phyloP scores from a whole-genome alignment of 2,329 filamentous ascomycete species.

The Colletotrichum musicola region DNA sequence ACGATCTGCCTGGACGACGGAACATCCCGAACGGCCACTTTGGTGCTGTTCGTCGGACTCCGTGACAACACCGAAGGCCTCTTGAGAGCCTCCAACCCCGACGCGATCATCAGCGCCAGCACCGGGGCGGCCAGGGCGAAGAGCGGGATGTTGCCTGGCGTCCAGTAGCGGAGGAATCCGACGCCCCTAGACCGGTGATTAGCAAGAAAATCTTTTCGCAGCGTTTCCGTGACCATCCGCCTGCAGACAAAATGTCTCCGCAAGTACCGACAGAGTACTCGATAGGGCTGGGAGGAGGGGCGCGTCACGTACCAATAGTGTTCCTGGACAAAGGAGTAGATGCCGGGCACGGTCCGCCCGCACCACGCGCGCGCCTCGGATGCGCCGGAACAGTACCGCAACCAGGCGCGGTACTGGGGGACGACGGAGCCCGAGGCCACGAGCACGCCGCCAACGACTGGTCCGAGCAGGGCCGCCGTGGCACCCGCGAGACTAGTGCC shows the following conservation, averaged over 20 bases:
- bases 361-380: slow-evolving; percentile 78
- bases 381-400: slow-evolving; percentile 70
- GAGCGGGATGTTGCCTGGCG: slow-evolving; percentile 83
- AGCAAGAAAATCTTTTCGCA: slow-evolving; percentile 7
- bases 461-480: slow-evolving; percentile 66
- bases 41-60: slow-evolving; percentile 16
- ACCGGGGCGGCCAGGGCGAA: slow-evolving; percentile 88
- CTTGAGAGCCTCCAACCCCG: slow-evolving; percentile 61
- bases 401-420: slow-evolving; percentile 83
- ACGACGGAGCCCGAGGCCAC: slow-evolving; percentile 76
- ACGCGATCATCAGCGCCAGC: slow-evolving; percentile 75
- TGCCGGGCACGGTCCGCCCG: slow-evolving; percentile 77
- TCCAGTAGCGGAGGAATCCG: slow-evolving; percentile 94
- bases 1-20: slow-evolving; percentile 43
- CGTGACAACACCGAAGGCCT: slow-evolving; percentile 38
- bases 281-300: slow-evolving; percentile 25
- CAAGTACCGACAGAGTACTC: slow-evolving; percentile 24
- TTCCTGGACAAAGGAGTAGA: slow-evolving; percentile 90
- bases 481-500: slow-evolving; percentile 48
- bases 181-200: slow-evolving; percentile 74
- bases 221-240: not conserved
- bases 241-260: slow-evolving; percentile 16
- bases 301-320: slow-evolving; percentile 82
- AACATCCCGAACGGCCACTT: not conserved
- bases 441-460: slow-evolving; percentile 75